phyloP scores from a whole-genome alignment of 768 basidiomycete species.

The Rhizopogon vesiculosus region DNA sequence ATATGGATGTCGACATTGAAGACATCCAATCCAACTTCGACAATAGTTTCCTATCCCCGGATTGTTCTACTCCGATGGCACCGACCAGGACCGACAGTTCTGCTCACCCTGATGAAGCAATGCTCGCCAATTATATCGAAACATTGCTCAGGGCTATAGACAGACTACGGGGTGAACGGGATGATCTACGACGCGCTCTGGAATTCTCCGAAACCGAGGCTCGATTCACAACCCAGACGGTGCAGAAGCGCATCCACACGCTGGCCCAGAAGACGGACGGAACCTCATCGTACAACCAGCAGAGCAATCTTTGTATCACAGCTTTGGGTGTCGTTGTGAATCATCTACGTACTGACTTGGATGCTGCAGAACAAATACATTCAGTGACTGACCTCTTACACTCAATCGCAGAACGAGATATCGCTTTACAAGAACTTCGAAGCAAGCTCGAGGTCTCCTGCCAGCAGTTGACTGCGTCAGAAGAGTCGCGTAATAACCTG shows the following conservation, averaged over 20 bases:
- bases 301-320: constrained; percentile 24
- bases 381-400: constrained; percentile 7
- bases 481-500: constrained; percentile 14
- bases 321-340: constrained; percentile 37
- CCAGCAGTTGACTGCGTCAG: constrained; percentile 31
- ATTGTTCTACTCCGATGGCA: background rate
- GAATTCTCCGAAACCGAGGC: constrained; percentile 68
- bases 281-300: constrained; percentile 2
- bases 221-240: constrained; percentile 55
- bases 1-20: constrained; percentile 1
- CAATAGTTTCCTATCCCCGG: background rate
- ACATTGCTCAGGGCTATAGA: constrained; percentile 58
- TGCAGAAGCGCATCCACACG: constrained; percentile 45
- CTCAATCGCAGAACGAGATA: constrained; percentile 10
- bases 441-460: constrained; percentile 27
- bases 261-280: constrained; percentile 16
- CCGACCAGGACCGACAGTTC: background rate
- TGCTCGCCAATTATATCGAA: constrained; percentile 39
- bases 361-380: constrained; percentile 7
- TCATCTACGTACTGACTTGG: constrained; percentile 26
- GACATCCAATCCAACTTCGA: constrained; percentile 1
- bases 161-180: constrained; percentile 65
- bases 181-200: constrained; percentile 55
- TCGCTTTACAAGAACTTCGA: constrained; percentile 21
- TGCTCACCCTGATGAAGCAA: constrained; percentile 14